Percentiles rank a stretch among this genome's conserved stretches.
These are phyloP conservation scores for Pyrenula massariospora DNA, from an alignment of 495 filamentous ascomycete genomes.

Conservation along the genomic window DNA sequence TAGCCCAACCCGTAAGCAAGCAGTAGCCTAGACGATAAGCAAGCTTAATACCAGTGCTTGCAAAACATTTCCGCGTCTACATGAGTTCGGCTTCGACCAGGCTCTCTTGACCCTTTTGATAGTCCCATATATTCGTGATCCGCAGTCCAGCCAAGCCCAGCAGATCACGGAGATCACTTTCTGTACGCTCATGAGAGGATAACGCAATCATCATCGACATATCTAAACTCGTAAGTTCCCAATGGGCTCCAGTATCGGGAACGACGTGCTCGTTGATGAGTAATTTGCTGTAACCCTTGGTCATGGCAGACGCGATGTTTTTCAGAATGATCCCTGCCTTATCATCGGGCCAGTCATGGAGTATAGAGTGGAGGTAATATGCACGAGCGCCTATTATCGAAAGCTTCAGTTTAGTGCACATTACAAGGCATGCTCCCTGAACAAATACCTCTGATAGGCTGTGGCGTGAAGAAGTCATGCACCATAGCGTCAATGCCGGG, in stretches of 20 bases:
- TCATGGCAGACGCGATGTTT: constrained; percentile 33
- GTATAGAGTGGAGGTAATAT: constrained; percentile 27
- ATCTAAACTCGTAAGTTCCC: constrained; percentile 29
- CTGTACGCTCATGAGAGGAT: constrained; percentile 23
- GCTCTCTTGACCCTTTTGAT: constrained; percentile 13
- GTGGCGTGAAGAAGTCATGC: constrained; percentile 40
- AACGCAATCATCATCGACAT: constrained; percentile 30
- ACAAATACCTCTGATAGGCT: constrained; percentile 26
- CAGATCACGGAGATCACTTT: constrained; percentile 12
- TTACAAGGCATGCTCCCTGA: neutral
- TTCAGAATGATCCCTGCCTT: constrained; percentile 27
- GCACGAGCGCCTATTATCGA: constrained; percentile 9
- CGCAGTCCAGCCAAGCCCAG: constrained; percentile 47
- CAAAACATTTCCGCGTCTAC: too few relatives aligned
- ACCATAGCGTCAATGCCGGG: constrained; percentile 14
- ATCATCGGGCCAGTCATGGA: constrained; percentile 40
- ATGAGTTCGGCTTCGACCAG: constrained; percentile 21
- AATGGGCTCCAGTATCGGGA: constrained; percentile 24
- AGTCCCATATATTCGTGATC: constrained; percentile 32
- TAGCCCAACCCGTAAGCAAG: too few relatives aligned
- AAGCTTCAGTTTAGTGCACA: too few relatives aligned
- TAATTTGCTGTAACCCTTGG: constrained; percentile 33
- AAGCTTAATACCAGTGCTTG: too few relatives aligned
- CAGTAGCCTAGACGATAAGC: too few relatives aligned
- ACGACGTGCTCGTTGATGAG: constrained; percentile 44